Percentiles rank a stretch among this genome's conserved stretches.
Conservation (phyloP, 768 basidiomycete genomes). For the Mycena indigotica region DNA sequence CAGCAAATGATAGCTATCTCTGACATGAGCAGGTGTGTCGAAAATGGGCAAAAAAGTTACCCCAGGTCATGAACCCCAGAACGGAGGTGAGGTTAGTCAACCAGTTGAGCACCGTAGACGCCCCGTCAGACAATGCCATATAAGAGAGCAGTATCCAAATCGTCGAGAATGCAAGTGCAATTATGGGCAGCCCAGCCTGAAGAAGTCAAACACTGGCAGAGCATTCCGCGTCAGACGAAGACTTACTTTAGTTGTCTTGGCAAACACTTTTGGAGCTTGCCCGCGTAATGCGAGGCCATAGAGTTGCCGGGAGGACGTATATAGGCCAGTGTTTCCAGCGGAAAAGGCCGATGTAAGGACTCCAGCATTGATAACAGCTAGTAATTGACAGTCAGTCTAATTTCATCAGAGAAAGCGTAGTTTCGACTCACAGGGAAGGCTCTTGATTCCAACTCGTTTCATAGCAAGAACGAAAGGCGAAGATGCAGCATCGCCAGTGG, state of each 20-base stretch:
- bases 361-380: constrained; percentile 54
- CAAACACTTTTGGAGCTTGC: constrained; percentile 37
- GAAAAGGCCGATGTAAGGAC: constrained; percentile 64
- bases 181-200: constrained; percentile 13
- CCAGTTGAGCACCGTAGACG: constrained; percentile 50
- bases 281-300: constrained; percentile 44
- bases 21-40: neutral
- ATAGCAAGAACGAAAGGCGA: constrained; percentile 81
- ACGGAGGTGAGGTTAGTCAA: constrained; percentile 52
- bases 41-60: neutral
- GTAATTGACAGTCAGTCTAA: no score
- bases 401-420: neutral
- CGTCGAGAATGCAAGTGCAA: constrained; percentile 7
- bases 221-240: neutral
- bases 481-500: constrained; percentile 44
- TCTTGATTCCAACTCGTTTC: constrained; percentile 59
- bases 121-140: constrained; percentile 44
- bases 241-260: constrained; percentile 14
- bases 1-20: constrained; percentile 13
- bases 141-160: constrained; percentile 38
- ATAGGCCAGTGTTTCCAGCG: constrained; percentile 58
- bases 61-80: constrained; percentile 53
- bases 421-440: constrained; percentile 19
- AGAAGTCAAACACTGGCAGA: neutral
- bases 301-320: constrained; percentile 42